phyloP scores from a whole-genome alignment of 2,329 filamentous ascomycete genomes.

The Westerdykella ornata region DNA sequence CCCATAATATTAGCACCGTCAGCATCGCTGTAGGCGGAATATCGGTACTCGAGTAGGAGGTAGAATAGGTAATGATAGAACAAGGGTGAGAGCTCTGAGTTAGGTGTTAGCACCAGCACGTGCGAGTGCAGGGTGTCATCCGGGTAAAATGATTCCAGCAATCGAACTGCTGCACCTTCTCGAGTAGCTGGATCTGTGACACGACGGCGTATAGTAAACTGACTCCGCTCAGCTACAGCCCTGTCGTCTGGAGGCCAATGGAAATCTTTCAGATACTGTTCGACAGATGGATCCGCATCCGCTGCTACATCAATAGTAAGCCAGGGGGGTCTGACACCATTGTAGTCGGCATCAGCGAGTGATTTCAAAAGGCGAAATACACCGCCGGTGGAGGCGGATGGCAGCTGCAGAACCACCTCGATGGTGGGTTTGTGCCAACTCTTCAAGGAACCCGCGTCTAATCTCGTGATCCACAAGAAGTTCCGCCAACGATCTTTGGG shows the following conservation, averaged over 20 bases:
- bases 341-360: slow-evolving; percentile 67
- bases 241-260: slow-evolving; percentile 57
- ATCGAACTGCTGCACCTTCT: slow-evolving; percentile 65
- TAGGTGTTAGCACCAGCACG: slow-evolving; percentile 75
- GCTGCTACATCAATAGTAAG: slow-evolving; percentile 79
- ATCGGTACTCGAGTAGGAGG: slow-evolving; percentile 65
- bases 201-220: slow-evolving; percentile 66
- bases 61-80: slow-evolving; percentile 88
- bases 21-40: slow-evolving; percentile 51
- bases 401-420: slow-evolving; percentile 78
- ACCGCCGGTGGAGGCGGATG: slow-evolving; percentile 62
- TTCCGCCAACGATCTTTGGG: slow-evolving; percentile 57
- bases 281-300: slow-evolving; percentile 58
- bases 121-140: slow-evolving; percentile 57
- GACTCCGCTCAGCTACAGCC: slow-evolving; percentile 17
- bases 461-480: slow-evolving; percentile 68
- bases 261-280: slow-evolving; percentile 57
- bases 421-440: slow-evolving; percentile 73
- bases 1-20: slow-evolving; percentile 59
- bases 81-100: slow-evolving; percentile 69
- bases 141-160: slow-evolving; percentile 86
- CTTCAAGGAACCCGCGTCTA: slow-evolving; percentile 65
- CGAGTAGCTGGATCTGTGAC: slow-evolving; percentile 57
- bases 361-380: slow-evolving; percentile 72
- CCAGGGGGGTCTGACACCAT: slow-evolving; percentile 60